These are phyloP conservation scores for Candida pseudofarinosa DNA, from an alignment of 805 yeast species.

Conservation along the genomic window DNA sequence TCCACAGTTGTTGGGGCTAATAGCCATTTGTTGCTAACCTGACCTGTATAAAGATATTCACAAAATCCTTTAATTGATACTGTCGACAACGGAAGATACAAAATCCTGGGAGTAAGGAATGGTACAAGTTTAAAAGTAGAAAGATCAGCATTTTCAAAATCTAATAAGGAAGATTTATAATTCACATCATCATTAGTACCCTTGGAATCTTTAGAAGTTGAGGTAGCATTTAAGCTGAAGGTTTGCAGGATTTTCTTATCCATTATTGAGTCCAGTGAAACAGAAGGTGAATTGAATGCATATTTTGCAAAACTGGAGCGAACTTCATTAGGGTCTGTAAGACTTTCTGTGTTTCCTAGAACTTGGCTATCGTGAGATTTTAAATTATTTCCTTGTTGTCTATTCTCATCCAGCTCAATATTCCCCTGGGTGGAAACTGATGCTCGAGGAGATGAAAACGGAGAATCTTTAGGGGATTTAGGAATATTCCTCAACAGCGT, in stretches of 20 bases:
- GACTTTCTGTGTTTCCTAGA: background rate
- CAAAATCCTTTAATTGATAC: constrained; percentile 59
- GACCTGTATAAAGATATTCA: constrained; percentile 76
- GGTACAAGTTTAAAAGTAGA: constrained; percentile 49
- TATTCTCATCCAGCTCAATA: constrained; percentile 5
- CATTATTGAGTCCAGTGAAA: background rate
- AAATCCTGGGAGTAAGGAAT: constrained; percentile 58
- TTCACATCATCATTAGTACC: background rate
- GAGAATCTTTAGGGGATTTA: constrained; percentile 35
- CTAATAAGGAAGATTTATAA: constrained; percentile 14
- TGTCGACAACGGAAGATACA: constrained; percentile 66
- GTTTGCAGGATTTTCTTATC: background rate
- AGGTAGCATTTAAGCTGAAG: constrained; percentile 1
- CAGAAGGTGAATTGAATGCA: background rate
- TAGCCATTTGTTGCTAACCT: constrained; percentile 72
- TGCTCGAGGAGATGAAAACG: constrained; percentile 46
- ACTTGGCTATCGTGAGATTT: background rate
- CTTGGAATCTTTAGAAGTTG: background rate
- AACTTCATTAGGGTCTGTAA: background rate
- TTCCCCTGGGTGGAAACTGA: constrained; percentile 37
- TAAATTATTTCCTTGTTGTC: constrained; percentile 2
- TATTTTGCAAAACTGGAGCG: background rate
- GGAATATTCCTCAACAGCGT: constrained; percentile 32
- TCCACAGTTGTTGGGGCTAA: constrained; percentile 66
- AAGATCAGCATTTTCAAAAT: constrained; percentile 30